Conservation (phyloP, 768 basidiomycete genomes). For the Coprinopsis marcescibilis region DNA sequence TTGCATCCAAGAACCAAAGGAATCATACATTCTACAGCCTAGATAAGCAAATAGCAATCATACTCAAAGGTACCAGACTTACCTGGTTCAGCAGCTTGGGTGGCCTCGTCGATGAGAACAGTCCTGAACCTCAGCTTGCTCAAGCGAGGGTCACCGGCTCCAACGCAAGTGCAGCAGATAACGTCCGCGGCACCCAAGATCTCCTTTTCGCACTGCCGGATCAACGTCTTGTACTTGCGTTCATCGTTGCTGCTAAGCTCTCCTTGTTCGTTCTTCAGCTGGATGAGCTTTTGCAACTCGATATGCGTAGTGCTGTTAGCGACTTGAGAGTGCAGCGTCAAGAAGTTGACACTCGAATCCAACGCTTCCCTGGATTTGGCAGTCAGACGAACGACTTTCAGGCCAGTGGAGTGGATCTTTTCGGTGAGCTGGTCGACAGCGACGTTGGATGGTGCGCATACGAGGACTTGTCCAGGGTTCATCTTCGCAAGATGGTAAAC, state of each 20-base stretch:
- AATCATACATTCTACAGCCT: slow-evolving; percentile 89
- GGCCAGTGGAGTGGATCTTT: slow-evolving; percentile 97
- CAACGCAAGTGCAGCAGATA: slow-evolving; percentile 97
- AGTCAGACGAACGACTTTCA: slow-evolving; percentile 96
- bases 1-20: slow-evolving; percentile 97
- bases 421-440: slow-evolving; percentile 99
- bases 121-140: slow-evolving; percentile 98
- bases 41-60: slow-evolving; percentile 13
- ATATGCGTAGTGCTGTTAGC: slow-evolving; percentile 94
- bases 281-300: slow-evolving; percentile 96
- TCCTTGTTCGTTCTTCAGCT: slow-evolving; percentile 96
- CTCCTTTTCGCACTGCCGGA: slow-evolving; percentile 95
- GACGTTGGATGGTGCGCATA: slow-evolving; percentile 98
- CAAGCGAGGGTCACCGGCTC: slow-evolving; percentile 93
- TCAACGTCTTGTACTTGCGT: slow-evolving; percentile 94
- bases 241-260: slow-evolving; percentile 96
- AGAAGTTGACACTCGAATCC: slow-evolving; percentile 89
- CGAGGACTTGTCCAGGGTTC: slow-evolving; percentile 98
- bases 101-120: slow-evolving; percentile 97
- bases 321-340: slow-evolving; percentile 96
- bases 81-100: slow-evolving; percentile 97
- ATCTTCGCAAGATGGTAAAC: slow-evolving; percentile 99
- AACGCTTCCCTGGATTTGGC: slow-evolving; percentile 98
- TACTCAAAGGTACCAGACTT: slow-evolving; percentile 13
- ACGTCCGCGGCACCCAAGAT: slow-evolving; percentile 93